A percentile compares a stretch with the other conserved stretches of the same genome.
phyloP scores from a whole-genome alignment of 2,329 filamentous ascomycete genomes.

The Colletotrichum zoysiae region DNA sequence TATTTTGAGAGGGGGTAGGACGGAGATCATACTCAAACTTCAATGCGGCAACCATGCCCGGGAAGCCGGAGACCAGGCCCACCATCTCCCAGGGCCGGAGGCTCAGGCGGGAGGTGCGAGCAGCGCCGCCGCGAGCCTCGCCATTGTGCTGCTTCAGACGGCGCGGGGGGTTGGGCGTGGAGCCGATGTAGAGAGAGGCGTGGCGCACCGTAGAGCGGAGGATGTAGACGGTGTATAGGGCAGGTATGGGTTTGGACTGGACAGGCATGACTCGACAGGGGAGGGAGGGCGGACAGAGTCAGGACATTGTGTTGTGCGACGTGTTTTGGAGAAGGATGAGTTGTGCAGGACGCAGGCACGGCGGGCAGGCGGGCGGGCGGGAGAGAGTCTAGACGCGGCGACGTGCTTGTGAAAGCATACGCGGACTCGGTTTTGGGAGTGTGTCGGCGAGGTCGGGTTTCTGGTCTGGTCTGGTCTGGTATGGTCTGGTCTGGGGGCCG shows the following conservation, averaged over 20 bases:
- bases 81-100: slow-evolving; percentile 94
- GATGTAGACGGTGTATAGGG: slow-evolving; percentile 94
- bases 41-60: slow-evolving; percentile 85
- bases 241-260: slow-evolving; percentile 75
- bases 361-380: not conserved
- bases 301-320: slow-evolving; percentile 41
- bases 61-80: slow-evolving; percentile 87
- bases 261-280: slow-evolving; percentile 54
- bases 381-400: slow-evolving; percentile 31
- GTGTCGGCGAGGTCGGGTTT: slow-evolving; percentile 30
- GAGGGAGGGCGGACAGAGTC: slow-evolving; percentile 24
- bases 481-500: slow-evolving; percentile 6
- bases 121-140: slow-evolving; percentile 82
- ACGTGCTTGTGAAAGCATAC: slow-evolving; percentile 21
- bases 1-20: slow-evolving; percentile 18
- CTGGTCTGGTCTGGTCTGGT: slow-evolving; percentile 8
- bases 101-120: slow-evolving; percentile 74
- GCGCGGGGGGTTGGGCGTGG: slow-evolving; percentile 87
- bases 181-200: slow-evolving; percentile 86
- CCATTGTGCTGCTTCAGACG: slow-evolving; percentile 95
- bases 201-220: slow-evolving; percentile 84
- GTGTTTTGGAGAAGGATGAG: slow-evolving; percentile 25
- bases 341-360: slow-evolving; percentile 15
- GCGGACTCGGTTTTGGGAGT: slow-evolving; percentile 39
- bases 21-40: slow-evolving; percentile 82